Evolutionary conservation across 495 filamentous ascomycete species (phyloP), one percentile per base, ranked within the genome.

Genomic region (Aspergillus cristatus): DNA sequence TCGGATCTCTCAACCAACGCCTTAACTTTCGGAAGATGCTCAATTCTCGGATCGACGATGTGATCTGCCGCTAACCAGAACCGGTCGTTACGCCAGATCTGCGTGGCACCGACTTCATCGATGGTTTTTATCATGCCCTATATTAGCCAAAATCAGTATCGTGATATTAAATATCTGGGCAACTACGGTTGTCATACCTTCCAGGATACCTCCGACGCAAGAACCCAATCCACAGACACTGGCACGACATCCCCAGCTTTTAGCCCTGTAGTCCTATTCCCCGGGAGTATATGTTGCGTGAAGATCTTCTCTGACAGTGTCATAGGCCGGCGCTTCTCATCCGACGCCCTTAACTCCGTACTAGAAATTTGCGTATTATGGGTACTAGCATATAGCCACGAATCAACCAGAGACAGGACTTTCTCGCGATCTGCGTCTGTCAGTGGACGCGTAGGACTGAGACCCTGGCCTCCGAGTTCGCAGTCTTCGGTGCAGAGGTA

Each of bases 41-140:
- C 59, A 1, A 58, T 40, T 0, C 64, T 50, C 0, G 67, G 68
- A 33, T 72, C 61, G 12, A 72, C 64, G 8, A 62, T 48, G 47
- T 72, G 67, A 38, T 72, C 68, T 0, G 57, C 58, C 2, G 59
- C 63, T 5, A 72, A 54, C 68, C 67, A 72, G 38, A 72, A 60
- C 6, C 67, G 51, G 39, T 72, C 67, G 40, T 70, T 72, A 17
- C 68, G 63, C 25, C 52, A 66, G 37, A 69, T 62, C 3, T 54
- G 54, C 3, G 65, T 58, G 15, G 38, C 46, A 3, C 58, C 58
- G 6, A 71, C 31, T 2, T 18, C 4, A 16, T 62, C 34, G 36
- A 65, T 65, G 20, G 53, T 59, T 26, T 14, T 42, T 35, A 63
- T 51, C 63, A 69, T 68, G 25, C 58, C 61, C 47, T 62, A 18